Evolutionary conservation across 805 yeast species (phyloP).

Genomic region (Metschnikowia kunwiensis): DNA sequence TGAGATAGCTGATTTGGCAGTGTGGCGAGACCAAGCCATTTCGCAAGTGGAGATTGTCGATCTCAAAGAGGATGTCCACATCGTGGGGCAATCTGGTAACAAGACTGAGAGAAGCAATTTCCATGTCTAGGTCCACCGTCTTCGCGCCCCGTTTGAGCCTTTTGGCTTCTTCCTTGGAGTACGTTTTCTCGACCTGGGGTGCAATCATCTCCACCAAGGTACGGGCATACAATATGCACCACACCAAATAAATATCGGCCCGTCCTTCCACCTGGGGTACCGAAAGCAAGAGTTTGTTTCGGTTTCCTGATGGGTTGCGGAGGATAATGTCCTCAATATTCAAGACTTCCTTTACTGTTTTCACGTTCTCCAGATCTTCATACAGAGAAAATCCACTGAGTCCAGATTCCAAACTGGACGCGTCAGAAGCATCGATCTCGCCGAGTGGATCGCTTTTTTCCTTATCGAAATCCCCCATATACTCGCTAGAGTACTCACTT

Average conservation of each 20-base stretch:
- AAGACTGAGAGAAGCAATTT: slow-evolving; percentile 34
- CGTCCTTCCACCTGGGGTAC: slow-evolving; percentile 40
- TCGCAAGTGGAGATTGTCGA: slow-evolving; percentile 30
- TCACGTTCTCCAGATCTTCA: slow-evolving; percentile 18
- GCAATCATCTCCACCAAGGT: slow-evolving; percentile 31
- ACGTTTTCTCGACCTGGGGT: slow-evolving; percentile 30
- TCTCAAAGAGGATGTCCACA: slow-evolving; percentile 47
- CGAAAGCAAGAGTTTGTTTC: slow-evolving; percentile 25
- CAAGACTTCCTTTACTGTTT: slow-evolving; percentile 34
- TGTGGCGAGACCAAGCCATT: slow-evolving; percentile 28
- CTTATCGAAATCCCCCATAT: slow-evolving; percentile 31
- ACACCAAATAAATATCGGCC: slow-evolving; percentile 37
- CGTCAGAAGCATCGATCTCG: slow-evolving; percentile 27
- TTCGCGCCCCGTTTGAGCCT: slow-evolving; percentile 19
- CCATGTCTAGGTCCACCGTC: slow-evolving; percentile 29
- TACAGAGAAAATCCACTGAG: slow-evolving; percentile 11
- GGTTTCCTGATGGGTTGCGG: slow-evolving; percentile 26
- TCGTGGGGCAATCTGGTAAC: slow-evolving; percentile 45
- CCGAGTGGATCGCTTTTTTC: slow-evolving; percentile 21
- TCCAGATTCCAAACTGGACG: slow-evolving; percentile 29
- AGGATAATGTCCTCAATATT: slow-evolving; percentile 25
- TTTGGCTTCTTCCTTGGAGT: slow-evolving; percentile 26
- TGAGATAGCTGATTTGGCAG: slow-evolving; percentile 31
- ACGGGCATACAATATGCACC: slow-evolving; percentile 42
- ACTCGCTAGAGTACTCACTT: slow-evolving; percentile 39